Evolutionary conservation across 2,329 filamentous ascomycete genomes (phyloP), one percentile per base, ranked within the genome.

Genomic region (Diaporthe velutina): DNA sequence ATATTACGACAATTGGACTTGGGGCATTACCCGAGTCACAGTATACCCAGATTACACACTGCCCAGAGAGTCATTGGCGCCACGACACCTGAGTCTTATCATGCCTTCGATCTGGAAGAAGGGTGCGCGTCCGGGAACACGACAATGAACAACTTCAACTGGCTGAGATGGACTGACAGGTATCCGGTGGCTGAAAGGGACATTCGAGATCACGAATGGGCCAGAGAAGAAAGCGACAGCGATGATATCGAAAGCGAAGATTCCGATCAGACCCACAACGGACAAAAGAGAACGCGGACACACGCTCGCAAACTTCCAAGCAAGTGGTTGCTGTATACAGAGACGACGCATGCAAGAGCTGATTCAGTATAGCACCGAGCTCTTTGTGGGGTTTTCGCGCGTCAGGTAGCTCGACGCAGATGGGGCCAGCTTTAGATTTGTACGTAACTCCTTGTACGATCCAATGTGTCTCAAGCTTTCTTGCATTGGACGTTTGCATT

Each of bases 251-350:
- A 50, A 50, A 50, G 42, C 42, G 42, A 66, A 17, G 60, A 66
- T 50, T 66, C 60, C 10, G 60, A 50, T 35, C 60, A 35, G 50
- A 66, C 60, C 9, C 60, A 66, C 17, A 66, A 66, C 4, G 28
- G 60, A 15, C 60, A 66, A 25, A 66, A 66, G 28, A 66, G 60
- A 35, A 66, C 60, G 17, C 42, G 40, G 3, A 66, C 60, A 15
- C 42, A 48, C 10, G 40, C 28, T 48, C 60, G 60, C 2, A 13
- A 19, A n/a, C 40, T 66, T 48, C 60, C 42, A 35, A 50, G 30
- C 10, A 66, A 9, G 28, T 66, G 60, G 60, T 28, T 66, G 42
- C 7, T 66, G 60, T 35, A 50, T 25, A 66, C 19, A 35, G n/a
- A n/a, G 42, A 48, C 60, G 19, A 66, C 35, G 60, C 40, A 45